A percentile compares a stretch with the other conserved stretches of the same genome.
Conservation (phyloP, 495 filamentous ascomycete species). For the Daldinia vernicosa region DNA sequence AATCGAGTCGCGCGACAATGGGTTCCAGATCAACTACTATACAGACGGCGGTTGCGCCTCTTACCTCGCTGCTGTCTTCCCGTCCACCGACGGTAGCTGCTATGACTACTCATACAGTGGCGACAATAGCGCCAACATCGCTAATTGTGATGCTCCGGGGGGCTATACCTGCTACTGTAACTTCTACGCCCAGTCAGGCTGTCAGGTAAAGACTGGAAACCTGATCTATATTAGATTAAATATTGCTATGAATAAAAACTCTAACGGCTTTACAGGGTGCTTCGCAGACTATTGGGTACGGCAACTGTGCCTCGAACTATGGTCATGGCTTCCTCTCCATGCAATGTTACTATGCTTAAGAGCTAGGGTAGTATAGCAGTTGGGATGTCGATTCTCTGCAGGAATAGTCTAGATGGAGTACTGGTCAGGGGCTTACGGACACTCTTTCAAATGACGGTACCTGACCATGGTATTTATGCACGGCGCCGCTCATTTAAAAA, state of each 20-base stretch:
- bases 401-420: not conserved
- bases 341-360: not conserved
- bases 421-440: not conserved
- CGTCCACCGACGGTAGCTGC: conserved; percentile 1
- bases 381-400: not conserved
- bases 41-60: conserved; percentile 1
- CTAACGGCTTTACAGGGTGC: not conserved
- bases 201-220: not conserved
- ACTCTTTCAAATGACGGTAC: not conserved
- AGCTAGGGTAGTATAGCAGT: not conserved
- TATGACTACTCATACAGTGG: conserved; percentile 3
- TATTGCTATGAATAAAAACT: not conserved
- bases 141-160: conserved; percentile 3
- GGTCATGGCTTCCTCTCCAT: conserved; percentile 8
- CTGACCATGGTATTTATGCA: not conserved
- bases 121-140: conserved; percentile 9
- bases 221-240: not conserved
- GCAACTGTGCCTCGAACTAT: conserved; percentile 2
- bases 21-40: conserved; percentile 10
- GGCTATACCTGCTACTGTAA: not conserved
- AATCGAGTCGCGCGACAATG: not conserved
- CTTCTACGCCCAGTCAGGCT: conserved; percentile 5
- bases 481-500: not conserved
- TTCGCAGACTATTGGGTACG: not conserved
- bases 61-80: conserved; percentile 1